Conservation (phyloP, 345 rosid genomes). For the Populus davidiana region DNA sequence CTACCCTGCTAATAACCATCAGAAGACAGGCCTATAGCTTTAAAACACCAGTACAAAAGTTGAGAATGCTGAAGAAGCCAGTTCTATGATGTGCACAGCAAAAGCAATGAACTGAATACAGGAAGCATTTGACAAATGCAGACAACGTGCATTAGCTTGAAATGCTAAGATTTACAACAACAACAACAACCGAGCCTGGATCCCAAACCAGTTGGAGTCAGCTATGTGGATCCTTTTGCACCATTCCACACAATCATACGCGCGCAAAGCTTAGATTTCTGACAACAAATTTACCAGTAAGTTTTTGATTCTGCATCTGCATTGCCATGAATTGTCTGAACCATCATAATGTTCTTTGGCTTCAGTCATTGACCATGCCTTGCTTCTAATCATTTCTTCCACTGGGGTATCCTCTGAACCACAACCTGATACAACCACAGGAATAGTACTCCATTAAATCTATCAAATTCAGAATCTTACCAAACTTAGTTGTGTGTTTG, state of each 20-base stretch:
- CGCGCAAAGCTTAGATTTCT: neutral
- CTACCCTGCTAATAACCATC: no score
- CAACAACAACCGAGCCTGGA: neutral
- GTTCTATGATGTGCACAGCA: neutral
- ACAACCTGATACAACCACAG: constrained; percentile 51
- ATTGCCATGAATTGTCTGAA: neutral
- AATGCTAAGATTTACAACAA: neutral
- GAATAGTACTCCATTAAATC: neutral
- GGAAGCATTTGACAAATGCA: neutral
- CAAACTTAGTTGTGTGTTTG: neutral
- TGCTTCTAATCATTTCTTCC: constrained; percentile 60
- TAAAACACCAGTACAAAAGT: neutral
- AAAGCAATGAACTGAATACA: neutral
- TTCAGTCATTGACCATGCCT: neutral
- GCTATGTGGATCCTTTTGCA: neutral
- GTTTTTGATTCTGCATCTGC: neutral
- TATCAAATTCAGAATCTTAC: neutral
- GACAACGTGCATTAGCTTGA: neutral
- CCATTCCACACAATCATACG: neutral
- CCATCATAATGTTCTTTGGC: neutral
- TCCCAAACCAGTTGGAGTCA: neutral
- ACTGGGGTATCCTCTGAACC: constrained; percentile 79
- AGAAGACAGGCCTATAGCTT: neutral
- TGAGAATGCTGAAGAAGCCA: neutral
- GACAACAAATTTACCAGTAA: neutral